A percentile compares a stretch with the other conserved stretches of the same genome.
Conservation (phyloP, 1,284 basidiomycete genomes). For the Bondarzewia mesenterica region DNA sequence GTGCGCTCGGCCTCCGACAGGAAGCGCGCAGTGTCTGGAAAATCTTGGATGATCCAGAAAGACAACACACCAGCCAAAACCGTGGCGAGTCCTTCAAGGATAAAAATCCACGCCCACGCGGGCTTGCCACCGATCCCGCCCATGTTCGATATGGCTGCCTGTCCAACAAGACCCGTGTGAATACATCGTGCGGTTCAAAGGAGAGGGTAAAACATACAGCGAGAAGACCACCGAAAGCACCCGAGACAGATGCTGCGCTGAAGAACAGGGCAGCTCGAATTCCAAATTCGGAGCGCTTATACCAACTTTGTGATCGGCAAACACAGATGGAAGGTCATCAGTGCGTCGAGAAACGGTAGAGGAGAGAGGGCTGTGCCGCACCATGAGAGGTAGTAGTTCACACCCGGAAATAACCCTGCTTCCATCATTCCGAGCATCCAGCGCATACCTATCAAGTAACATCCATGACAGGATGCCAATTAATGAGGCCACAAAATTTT, state of each 20-base stretch:
- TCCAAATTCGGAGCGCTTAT: conserved; percentile 61
- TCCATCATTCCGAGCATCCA: conserved; percentile 28
- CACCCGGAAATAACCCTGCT: conserved; percentile 28
- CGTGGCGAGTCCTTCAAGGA: conserved; percentile 69
- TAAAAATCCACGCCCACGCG: conserved; percentile 66
- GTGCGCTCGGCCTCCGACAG: conserved; percentile 39
- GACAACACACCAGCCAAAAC: conserved; percentile 40
- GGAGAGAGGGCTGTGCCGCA: conserved; percentile 13
- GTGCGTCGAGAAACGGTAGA: neutral
- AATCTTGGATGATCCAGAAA: conserved; percentile 52
- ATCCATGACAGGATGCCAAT: neutral
- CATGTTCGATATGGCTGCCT: conserved; percentile 64
- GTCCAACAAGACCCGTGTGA: conserved; percentile 32
- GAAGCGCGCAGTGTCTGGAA: conserved; percentile 51
- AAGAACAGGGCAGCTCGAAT: conserved; percentile 63
- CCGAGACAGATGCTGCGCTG: conserved; percentile 60
- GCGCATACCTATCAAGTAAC: conserved; percentile 18
- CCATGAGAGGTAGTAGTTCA: conserved; percentile 32
- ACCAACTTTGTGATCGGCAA: conserved; percentile 20
- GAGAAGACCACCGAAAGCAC: conserved; percentile 49
- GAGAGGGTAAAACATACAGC: neutral
- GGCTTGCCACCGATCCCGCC: conserved; percentile 54
- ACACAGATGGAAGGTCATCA: neutral
- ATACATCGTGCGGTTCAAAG: neutral
- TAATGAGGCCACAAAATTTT: neutral